These are phyloP conservation scores for Ogataea dorogensis DNA, from an alignment of 805 yeast species.

Conservation along the genomic window DNA sequence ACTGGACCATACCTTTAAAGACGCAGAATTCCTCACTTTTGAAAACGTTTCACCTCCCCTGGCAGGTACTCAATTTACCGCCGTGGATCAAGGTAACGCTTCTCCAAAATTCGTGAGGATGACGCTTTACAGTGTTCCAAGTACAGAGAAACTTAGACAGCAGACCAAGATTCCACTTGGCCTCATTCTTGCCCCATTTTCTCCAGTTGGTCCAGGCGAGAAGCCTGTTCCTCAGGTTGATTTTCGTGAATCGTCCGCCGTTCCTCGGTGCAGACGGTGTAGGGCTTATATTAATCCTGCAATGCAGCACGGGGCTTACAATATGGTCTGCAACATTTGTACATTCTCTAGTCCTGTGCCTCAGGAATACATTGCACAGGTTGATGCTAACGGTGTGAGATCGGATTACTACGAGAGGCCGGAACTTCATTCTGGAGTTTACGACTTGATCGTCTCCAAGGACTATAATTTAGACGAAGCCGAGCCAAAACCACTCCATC, in stretches of 20 bases:
- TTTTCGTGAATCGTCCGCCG: conserved; percentile 54
- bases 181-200: conserved; percentile 80
- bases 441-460: conserved; percentile 77
- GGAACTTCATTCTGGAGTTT: conserved; percentile 78
- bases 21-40: conserved; percentile 62
- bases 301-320: conserved; percentile 63
- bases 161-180: conserved; percentile 81
- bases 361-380: conserved; percentile 58
- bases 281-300: conserved; percentile 86
- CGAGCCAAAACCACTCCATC: conserved; percentile 50
- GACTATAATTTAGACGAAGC: conserved; percentile 57
- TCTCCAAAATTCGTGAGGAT: conserved; percentile 77
- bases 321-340: conserved; percentile 84
- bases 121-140: conserved; percentile 82
- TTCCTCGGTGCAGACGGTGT: conserved; percentile 90
- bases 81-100: conserved; percentile 81
- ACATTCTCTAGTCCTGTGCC: conserved; percentile 71
- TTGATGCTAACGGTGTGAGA: conserved; percentile 61
- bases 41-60: conserved; percentile 81
- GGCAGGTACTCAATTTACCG: conserved; percentile 66
- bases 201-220: conserved; percentile 49
- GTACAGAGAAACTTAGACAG: conserved; percentile 62
- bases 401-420: conserved; percentile 64
- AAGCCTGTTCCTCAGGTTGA: conserved; percentile 68
- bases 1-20: conserved; percentile 35